phyloP scores from a whole-genome alignment of 306 rosid genomes.

The Potentilla sterilis region DNA sequence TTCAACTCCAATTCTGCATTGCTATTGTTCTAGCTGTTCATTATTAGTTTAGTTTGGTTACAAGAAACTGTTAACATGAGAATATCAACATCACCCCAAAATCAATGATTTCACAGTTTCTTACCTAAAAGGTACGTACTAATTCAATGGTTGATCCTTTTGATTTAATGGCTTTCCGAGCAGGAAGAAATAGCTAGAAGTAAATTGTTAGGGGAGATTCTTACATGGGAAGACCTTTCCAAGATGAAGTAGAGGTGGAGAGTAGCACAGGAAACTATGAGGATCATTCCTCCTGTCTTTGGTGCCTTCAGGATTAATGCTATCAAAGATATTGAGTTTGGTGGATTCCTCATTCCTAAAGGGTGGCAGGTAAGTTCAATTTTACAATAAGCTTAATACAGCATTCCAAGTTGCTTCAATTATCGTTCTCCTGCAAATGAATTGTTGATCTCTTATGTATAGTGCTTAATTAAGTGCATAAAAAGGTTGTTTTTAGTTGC shows the following conservation, averaged over 20 bases:
- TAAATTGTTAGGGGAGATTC: constrained; percentile 48
- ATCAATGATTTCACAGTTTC: background rate
- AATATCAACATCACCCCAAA: too few relatives aligned
- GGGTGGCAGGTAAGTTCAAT: constrained; percentile 79
- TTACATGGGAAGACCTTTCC: constrained; percentile 72
- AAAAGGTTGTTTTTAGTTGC: background rate
- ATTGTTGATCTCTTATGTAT: too few relatives aligned
- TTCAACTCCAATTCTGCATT: too few relatives aligned
- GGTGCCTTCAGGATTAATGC: constrained; percentile 51
- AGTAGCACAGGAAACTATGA: constrained; percentile 68
- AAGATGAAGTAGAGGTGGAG: constrained; percentile 87
- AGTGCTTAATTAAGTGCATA: background rate
- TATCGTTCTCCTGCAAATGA: background rate
- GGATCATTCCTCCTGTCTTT: constrained; percentile 60
- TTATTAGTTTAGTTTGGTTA: constrained; percentile 21
- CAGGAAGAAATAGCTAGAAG: constrained; percentile 61
- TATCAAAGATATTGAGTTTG: constrained; percentile 49
- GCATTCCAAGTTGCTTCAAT: background rate
- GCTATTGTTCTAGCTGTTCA: constrained; percentile 26
- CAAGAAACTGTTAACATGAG: too few relatives aligned
- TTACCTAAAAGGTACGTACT: background rate
- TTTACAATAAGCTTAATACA: too few relatives aligned
- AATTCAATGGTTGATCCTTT: background rate
- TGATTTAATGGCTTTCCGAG: constrained; percentile 39
- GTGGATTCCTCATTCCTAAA: constrained; percentile 62